Percentiles rank a stretch among this genome's conserved stretches.
These are phyloP conservation scores for Neurospora sp. DNA, from an alignment of 495 filamentous ascomycete species.

Conservation along the genomic window DNA sequence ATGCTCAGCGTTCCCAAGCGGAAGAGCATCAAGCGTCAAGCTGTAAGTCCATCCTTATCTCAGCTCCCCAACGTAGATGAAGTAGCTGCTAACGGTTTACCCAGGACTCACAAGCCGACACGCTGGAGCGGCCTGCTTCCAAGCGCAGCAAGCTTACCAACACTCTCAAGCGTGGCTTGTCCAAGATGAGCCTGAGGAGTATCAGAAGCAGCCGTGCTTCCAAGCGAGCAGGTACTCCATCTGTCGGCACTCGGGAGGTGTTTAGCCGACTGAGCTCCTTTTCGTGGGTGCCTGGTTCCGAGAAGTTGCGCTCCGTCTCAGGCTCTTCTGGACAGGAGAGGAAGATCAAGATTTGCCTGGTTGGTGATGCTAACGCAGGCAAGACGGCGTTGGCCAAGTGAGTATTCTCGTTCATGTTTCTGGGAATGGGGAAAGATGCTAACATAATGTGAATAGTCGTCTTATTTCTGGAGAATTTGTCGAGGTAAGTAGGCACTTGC, in stretches of 20 bases:
- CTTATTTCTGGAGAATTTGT: not conserved
- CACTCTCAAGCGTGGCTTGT: conserved; percentile 2
- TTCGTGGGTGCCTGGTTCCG: not conserved
- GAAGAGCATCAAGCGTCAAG: not conserved
- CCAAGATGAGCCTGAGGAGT: not conserved
- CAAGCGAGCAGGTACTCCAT: not conserved
- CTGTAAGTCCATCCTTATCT: not conserved
- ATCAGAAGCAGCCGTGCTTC: not conserved
- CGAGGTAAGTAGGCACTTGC: not conserved
- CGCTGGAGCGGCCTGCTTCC: not conserved
- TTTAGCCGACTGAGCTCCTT: conserved; percentile 4
- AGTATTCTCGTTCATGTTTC: not conserved
- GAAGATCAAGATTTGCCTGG: conserved; percentile 14
- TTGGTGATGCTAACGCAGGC: conserved; percentile 12
- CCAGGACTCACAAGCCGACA: not conserved
- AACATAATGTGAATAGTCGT: not conserved
- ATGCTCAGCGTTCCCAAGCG: not conserved
- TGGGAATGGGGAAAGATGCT: not conserved
- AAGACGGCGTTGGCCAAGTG: conserved; percentile 15
- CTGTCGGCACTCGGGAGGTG: not conserved
- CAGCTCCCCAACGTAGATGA: not conserved
- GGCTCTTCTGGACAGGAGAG: not conserved
- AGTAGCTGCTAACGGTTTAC: not conserved
- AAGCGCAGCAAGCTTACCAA: conserved; percentile 7
- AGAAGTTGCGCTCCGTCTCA: not conserved